Evolutionary conservation across 345 rosid species (phyloP).

Genomic region (Eucalyptus marginata): DNA sequence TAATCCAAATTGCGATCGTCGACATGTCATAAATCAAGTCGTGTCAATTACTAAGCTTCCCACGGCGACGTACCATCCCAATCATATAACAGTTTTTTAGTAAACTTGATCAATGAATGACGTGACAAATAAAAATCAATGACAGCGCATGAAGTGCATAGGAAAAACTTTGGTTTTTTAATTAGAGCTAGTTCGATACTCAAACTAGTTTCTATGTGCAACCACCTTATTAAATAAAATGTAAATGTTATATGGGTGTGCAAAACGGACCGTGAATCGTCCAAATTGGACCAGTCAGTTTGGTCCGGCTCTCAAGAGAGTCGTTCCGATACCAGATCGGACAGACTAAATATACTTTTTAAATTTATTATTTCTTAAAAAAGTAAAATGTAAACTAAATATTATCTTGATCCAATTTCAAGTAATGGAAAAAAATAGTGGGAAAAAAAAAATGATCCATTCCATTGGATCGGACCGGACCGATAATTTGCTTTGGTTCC

Average conservation of each 20-base stretch:
- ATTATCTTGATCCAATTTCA: no score
- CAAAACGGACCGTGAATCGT: accelerated
- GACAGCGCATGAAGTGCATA: not conserved
- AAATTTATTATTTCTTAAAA: no score
- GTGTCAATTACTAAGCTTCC: not conserved
- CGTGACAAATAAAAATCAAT: not conserved
- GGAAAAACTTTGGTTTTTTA: not conserved
- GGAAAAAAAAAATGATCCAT: no score
- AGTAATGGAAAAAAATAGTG: no score
- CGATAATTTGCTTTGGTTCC: no score
- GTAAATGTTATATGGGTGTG: not conserved
- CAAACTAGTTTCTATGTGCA: not conserved
- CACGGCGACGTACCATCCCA: not conserved
- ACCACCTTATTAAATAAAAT: not conserved
- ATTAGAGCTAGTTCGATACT: not conserved
- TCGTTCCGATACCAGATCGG: accelerated
- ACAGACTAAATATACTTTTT: no score
- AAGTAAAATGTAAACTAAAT: no score
- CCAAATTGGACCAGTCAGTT: accelerated
- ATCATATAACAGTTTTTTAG: not conserved
- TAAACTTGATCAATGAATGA: not conserved
- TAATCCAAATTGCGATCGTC: not conserved
- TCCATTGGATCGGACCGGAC: accelerated
- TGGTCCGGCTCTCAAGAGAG: accelerated
- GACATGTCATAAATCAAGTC: not conserved